These are phyloP conservation scores for Leccinum disarticulatum DNA, from an alignment of 768 basidiomycete species.

Conservation along the genomic window DNA sequence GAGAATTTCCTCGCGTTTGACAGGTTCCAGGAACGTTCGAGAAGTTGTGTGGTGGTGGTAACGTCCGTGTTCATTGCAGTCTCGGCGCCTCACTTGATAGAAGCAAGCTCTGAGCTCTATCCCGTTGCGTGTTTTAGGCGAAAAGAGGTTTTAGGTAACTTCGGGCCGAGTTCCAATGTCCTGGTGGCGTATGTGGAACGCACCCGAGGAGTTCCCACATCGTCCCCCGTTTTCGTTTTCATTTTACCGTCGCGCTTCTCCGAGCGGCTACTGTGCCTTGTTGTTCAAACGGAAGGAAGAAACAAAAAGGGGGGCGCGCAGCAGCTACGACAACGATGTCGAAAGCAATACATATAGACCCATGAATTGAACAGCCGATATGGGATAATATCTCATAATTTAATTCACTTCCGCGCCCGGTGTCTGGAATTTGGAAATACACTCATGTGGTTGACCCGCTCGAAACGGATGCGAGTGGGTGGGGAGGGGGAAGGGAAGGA, in stretches of 20 bases:
- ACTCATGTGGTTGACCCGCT: slow-evolving; percentile 16
- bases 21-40: slow-evolving; percentile 13
- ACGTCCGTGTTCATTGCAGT: slow-evolving; percentile 2
- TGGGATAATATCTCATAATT: slow-evolving; percentile 17
- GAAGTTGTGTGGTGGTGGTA: not conserved
- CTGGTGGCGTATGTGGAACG: not conserved
- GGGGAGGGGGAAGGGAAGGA: slow-evolving; percentile 1
- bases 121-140: not conserved
- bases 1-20: slow-evolving; percentile 3
- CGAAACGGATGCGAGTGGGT: slow-evolving; percentile 15
- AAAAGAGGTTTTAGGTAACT: not conserved
- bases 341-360: not conserved
- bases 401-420: slow-evolving; percentile 14
- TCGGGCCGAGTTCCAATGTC: slow-evolving; percentile 11
- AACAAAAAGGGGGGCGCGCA: slow-evolving; percentile 2
- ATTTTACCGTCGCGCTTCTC: not conserved
- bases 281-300: slow-evolving; percentile 3
- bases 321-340: not conserved
- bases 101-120: not conserved
- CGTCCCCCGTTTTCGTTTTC: not conserved
- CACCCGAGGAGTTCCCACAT: slow-evolving; percentile 2
- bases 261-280: slow-evolving; percentile 2
- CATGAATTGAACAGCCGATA: not conserved
- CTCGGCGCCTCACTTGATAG: not conserved
- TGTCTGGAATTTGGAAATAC: slow-evolving; percentile 4